Percentiles rank a stretch among this genome's conserved stretches.
phyloP scores from a whole-genome alignment of 1,284 basidiomycete species.

The Sanghuangporus baumii region DNA sequence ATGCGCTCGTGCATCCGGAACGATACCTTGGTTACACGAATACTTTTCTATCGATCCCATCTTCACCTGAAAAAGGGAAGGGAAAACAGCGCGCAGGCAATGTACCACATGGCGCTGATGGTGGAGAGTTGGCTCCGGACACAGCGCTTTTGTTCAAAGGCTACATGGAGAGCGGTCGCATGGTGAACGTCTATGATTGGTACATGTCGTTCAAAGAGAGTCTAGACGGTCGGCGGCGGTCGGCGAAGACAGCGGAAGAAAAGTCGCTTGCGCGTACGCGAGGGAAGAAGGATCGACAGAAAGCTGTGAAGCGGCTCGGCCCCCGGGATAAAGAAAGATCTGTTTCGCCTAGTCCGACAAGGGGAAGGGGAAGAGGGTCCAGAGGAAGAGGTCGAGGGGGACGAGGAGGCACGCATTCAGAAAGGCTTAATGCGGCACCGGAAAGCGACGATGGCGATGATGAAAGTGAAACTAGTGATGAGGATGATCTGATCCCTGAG shows the following conservation, averaged over 20 bases:
- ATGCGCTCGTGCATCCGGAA: slow-evolving; percentile 55
- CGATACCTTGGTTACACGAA: slow-evolving; percentile 34
- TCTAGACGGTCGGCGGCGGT: slow-evolving; percentile 42
- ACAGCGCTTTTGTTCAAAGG: slow-evolving; percentile 67
- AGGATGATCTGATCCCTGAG: slow-evolving; percentile 18
- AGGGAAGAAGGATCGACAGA: slow-evolving; percentile 17
- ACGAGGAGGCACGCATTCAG: slow-evolving; percentile 23
- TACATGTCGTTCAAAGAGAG: slow-evolving; percentile 64
- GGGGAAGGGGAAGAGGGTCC: slow-evolving; percentile 34
- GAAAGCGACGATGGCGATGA: slow-evolving; percentile 18
- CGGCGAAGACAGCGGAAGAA: slow-evolving; percentile 1
- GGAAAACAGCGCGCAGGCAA: neutral
- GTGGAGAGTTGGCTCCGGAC: slow-evolving; percentile 49
- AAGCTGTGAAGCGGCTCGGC: slow-evolving; percentile 20
- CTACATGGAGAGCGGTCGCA: slow-evolving; percentile 68
- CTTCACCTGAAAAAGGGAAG: neutral
- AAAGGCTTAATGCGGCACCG: slow-evolving; percentile 19
- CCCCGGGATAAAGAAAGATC: slow-evolving; percentile 18
- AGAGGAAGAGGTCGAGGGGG: slow-evolving; percentile 13
- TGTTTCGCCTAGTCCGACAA: slow-evolving; percentile 11
- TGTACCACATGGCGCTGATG: slow-evolving; percentile 22
- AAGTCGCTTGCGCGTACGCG: slow-evolving; percentile 16
- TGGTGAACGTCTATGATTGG: slow-evolving; percentile 82
- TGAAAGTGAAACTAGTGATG: slow-evolving; percentile 25
- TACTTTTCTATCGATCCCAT: slow-evolving; percentile 16